Conservation (phyloP, 441 rosid species). For the Metrosideros polymorpha region DNA sequence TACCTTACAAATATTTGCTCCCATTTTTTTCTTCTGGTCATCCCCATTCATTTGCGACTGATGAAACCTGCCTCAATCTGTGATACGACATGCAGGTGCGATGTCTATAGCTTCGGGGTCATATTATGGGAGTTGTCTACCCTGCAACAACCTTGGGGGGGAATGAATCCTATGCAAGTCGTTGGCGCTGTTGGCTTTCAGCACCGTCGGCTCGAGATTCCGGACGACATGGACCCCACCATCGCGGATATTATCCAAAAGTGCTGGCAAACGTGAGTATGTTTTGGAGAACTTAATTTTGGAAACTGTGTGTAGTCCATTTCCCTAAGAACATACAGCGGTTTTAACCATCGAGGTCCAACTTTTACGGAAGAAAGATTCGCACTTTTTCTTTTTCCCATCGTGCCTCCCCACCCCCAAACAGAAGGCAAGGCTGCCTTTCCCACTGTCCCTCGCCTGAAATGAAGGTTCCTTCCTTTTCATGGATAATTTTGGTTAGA, state of each 20-base stretch:
- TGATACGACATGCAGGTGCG: constrained; percentile 48
- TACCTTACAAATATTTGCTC: background rate
- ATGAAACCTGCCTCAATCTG: background rate
- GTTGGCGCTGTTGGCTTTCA: constrained; percentile 99
- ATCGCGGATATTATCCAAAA: constrained; percentile 64
- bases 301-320: background rate
- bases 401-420: background rate
- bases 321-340: background rate
- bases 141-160: constrained; percentile 89
- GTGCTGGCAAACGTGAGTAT: constrained; percentile 98
- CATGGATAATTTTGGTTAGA: background rate
- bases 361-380: background rate
- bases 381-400: background rate
- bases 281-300: constrained; percentile 1
- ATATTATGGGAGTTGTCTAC: constrained; percentile 92
- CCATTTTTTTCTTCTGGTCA: background rate
- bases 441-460: background rate
- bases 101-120: constrained; percentile 93
- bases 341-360: background rate
- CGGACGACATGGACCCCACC: constrained; percentile 61
- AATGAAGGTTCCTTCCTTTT: background rate
- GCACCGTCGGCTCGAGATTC: constrained; percentile 91
- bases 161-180: constrained; percentile 99
- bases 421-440: background rate
- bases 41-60: background rate